phyloP scores from a whole-genome alignment of 2,329 filamentous ascomycete species.

The Pyrenophora seminiperda region DNA sequence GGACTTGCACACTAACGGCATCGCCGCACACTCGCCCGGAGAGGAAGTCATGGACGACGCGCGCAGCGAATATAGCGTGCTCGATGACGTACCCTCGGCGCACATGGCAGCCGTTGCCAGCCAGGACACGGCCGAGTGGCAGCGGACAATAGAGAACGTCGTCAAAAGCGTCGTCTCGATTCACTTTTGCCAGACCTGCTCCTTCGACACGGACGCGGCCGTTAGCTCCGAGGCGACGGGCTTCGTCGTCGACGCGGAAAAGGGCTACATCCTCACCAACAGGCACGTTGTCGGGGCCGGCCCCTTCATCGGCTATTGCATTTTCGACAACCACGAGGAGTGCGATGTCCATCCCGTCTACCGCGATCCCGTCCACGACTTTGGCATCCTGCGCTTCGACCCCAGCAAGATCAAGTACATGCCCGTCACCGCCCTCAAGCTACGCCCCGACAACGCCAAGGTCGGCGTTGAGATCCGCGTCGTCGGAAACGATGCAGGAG shows the following conservation, averaged over 20 bases:
- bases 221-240: slow-evolving; percentile 95
- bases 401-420: slow-evolving; percentile 97
- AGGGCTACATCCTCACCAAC: slow-evolving; percentile 68
- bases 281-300: slow-evolving; percentile 90
- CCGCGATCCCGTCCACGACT: slow-evolving; percentile 97
- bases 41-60: slow-evolving; percentile 44
- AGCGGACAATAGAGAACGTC: slow-evolving; percentile 90
- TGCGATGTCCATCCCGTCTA: slow-evolving; percentile 97
- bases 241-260: slow-evolving; percentile 94
- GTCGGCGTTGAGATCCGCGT: slow-evolving; percentile 95
- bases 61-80: slow-evolving; percentile 43
- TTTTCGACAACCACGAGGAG: slow-evolving; percentile 98
- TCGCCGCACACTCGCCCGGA: slow-evolving; percentile 22
- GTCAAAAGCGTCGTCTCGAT: slow-evolving; percentile 98
- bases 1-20: slow-evolving; percentile 48
- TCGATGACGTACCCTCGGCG: slow-evolving; percentile 48
- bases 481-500: slow-evolving; percentile 96
- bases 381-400: slow-evolving; percentile 95
- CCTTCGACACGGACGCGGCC: slow-evolving; percentile 96
- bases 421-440: slow-evolving; percentile 77
- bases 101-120: slow-evolving; percentile 51
- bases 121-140: slow-evolving; percentile 83
- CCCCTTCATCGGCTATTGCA: slow-evolving; percentile 96
- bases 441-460: slow-evolving; percentile 83
- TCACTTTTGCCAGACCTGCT: slow-evolving; percentile 96